Conservation (phyloP, 306 rosid species). For the Dryas octopetala region DNA sequence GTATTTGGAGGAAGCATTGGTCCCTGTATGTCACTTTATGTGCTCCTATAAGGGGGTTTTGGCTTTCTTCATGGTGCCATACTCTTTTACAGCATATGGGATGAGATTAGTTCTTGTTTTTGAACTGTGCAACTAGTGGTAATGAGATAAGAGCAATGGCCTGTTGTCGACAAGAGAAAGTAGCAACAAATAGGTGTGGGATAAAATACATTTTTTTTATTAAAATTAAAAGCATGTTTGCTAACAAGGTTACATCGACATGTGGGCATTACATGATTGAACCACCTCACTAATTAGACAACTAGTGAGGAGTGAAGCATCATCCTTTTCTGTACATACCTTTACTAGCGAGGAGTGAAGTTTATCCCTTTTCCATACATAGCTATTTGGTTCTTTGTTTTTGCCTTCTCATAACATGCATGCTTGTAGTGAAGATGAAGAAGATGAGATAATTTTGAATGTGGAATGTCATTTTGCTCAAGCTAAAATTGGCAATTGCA, state of each 20-base stretch:
- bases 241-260: no score
- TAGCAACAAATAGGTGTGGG: neutral
- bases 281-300: no score
- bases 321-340: neutral
- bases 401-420: slow-evolving; percentile 11
- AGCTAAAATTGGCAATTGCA: slow-evolving; percentile 50
- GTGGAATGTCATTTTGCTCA: slow-evolving; percentile 83
- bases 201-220: neutral
- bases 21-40: neutral
- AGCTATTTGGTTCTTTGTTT: slow-evolving; percentile 13
- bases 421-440: slow-evolving; percentile 63
- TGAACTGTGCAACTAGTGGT: neutral
- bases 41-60: neutral
- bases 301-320: no score
- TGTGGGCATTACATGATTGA: no score
- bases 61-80: neutral
- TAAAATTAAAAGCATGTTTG: neutral
- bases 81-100: neutral
- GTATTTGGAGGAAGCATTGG: neutral
- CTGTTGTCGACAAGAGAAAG: neutral
- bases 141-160: neutral
- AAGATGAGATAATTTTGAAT: slow-evolving; percentile 66
- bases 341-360: neutral
- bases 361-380: neutral
- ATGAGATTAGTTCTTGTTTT: neutral